phyloP scores from a whole-genome alignment of 768 basidiomycete genomes.

The Chalciporus pseudorubinellus region DNA sequence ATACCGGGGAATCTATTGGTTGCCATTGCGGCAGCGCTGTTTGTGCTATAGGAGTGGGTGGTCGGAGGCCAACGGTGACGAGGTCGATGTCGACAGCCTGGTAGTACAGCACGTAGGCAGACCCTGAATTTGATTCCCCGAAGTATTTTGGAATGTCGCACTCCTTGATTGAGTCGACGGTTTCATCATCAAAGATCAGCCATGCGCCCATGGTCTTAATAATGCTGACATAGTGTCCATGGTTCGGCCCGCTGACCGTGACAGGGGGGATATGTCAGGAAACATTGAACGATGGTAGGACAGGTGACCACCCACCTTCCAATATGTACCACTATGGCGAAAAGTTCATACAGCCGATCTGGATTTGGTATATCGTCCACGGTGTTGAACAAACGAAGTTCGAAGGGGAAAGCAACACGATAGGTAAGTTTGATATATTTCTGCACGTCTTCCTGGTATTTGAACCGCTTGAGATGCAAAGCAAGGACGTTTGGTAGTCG shows the following conservation, averaged over 20 bases:
- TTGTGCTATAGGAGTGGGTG: slow-evolving; percentile 17
- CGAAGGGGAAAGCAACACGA: slow-evolving; percentile 93
- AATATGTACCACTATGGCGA: slow-evolving; percentile 98
- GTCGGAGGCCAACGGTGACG: slow-evolving; percentile 62
- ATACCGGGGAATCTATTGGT: slow-evolving; percentile 26
- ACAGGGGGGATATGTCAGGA: slow-evolving; percentile 15
- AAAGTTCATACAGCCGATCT: slow-evolving; percentile 90
- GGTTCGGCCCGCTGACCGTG: slow-evolving; percentile 81
- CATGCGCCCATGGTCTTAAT: slow-evolving; percentile 83
- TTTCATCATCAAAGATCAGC: slow-evolving; percentile 96
- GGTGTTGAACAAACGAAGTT: slow-evolving; percentile 95
- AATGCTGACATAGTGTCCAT: slow-evolving; percentile 96
- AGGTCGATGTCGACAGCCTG: slow-evolving; percentile 88
- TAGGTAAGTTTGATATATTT: slow-evolving; percentile 95
- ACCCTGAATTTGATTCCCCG: slow-evolving; percentile 83
- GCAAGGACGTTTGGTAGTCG: slow-evolving; percentile 92
- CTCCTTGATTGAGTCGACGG: slow-evolving; percentile 84
- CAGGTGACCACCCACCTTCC: slow-evolving; percentile 74
- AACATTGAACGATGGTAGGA: slow-evolving; percentile 1
- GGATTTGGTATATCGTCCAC: slow-evolving; percentile 90
- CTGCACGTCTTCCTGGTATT: slow-evolving; percentile 90
- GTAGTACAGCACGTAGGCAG: slow-evolving; percentile 97
- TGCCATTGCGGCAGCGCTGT: slow-evolving; percentile 14
- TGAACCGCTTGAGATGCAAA: slow-evolving; percentile 96
- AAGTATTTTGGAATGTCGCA: slow-evolving; percentile 91